These are phyloP conservation scores for Tetrahymena borealis DNA, from an alignment of 73 alveolate species.

Conservation along the genomic window DNA sequence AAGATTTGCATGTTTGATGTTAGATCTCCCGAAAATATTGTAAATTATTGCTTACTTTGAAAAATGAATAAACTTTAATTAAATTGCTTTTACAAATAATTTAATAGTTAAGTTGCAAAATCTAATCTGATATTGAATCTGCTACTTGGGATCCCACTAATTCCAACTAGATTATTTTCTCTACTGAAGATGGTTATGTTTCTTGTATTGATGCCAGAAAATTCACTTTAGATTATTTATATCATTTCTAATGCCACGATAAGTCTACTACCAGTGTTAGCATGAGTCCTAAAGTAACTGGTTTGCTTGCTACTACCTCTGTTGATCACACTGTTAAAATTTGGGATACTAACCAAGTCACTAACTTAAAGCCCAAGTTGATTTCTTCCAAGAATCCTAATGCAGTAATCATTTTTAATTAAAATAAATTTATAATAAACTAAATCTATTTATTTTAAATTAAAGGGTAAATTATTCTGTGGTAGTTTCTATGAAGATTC, in stretches of 20 bases:
- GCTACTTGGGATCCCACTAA: conserved; percentile 86
- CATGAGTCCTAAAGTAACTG: conserved; percentile 69
- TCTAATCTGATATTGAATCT: conserved; percentile 59
- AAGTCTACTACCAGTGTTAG: conserved; percentile 73
- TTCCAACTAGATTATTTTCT: conserved; percentile 65
- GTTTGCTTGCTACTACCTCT: conserved; percentile 82
- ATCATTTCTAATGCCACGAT: conserved; percentile 75
- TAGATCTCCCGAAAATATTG: conserved; percentile 56
- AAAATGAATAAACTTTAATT: neutral
- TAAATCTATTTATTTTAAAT: neutral
- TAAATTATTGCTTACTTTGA: conserved; percentile 35
- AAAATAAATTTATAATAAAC: neutral
- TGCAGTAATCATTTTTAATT: neutral
- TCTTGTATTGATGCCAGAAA: conserved; percentile 83
- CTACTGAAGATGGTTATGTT: conserved; percentile 91
- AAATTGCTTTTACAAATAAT: neutral
- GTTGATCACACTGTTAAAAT: conserved; percentile 80
- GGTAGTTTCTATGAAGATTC: conserved; percentile 32
- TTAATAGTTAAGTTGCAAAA: conserved; percentile 33
- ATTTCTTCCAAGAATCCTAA: conserved; percentile 24
- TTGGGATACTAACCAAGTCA: conserved; percentile 56
- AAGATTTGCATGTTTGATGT: conserved; percentile 73
- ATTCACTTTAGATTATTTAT: conserved; percentile 50
- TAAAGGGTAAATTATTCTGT: conserved; percentile 26
- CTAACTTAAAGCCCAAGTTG: conserved; percentile 1